These are phyloP conservation scores for Dalbergia cochinchinensis DNA, from an alignment of 306 rosid species.

Conservation along the genomic window DNA sequence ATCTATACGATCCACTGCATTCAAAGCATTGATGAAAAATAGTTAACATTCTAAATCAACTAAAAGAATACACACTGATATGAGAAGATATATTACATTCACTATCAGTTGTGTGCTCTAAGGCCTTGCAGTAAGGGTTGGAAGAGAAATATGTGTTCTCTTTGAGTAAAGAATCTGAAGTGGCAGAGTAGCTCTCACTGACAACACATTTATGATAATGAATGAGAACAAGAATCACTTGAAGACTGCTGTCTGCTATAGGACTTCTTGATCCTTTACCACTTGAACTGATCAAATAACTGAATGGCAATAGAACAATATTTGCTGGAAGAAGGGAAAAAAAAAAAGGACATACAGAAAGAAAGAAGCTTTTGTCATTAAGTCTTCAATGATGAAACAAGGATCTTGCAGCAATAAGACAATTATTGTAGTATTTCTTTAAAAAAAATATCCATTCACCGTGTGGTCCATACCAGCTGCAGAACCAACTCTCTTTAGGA, in stretches of 20 bases:
- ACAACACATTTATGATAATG: conserved; percentile 83
- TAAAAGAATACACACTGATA: conserved; percentile 35
- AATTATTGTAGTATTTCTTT: neutral
- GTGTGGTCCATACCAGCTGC: conserved; percentile 76
- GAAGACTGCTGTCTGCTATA: conserved; percentile 87
- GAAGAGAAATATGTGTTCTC: conserved; percentile 68
- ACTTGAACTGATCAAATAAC: conserved; percentile 80
- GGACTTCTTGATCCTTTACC: conserved; percentile 75
- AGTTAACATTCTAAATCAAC: conserved; percentile 31
- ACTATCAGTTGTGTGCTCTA: conserved; percentile 81
- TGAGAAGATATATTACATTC: conserved; percentile 69
- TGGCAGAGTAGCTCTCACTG: conserved; percentile 54
- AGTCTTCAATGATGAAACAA: conserved; percentile 33
- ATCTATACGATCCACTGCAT: conserved; percentile 91
- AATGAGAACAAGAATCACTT: conserved; percentile 86
- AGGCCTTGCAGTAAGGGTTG: conserved; percentile 90
- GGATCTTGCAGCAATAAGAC: conserved; percentile 37
- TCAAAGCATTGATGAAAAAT: conserved; percentile 38
- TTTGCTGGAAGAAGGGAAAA: conserved; percentile 72
- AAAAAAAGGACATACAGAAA: neutral
- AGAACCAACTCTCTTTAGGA: conserved; percentile 92
- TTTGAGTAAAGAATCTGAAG: conserved; percentile 50
- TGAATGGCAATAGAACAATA: conserved; percentile 85
- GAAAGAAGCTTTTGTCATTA: conserved; percentile 29
- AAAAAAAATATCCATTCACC: conserved; percentile 30